phyloP scores from a whole-genome alignment of 331 rosid species.

The Rosa hybrid region DNA sequence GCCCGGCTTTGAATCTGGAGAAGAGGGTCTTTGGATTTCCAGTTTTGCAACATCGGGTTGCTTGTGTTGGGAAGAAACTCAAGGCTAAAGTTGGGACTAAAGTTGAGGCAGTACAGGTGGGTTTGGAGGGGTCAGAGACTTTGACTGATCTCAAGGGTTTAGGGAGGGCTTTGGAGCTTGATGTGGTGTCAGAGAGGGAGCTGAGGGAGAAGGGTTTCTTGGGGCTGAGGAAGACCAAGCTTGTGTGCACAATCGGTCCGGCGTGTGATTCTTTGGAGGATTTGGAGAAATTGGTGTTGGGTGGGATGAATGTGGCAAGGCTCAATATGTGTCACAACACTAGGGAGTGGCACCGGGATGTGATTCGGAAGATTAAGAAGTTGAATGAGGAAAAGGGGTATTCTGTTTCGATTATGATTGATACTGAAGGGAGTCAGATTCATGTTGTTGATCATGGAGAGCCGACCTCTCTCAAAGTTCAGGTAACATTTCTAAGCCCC shows the following conservation, averaged over 20 bases:
- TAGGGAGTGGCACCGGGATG: constrained; percentile 69
- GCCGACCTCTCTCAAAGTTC: constrained; percentile 66
- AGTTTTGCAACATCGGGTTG: constrained; percentile 17
- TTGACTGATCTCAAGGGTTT: constrained; percentile 16
- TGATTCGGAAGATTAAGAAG: constrained; percentile 63
- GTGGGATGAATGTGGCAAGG: constrained; percentile 78
- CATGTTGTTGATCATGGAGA: constrained; percentile 82
- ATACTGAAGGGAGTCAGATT: constrained; percentile 81
- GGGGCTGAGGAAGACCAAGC: constrained; percentile 82
- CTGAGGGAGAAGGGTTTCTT: constrained; percentile 58
- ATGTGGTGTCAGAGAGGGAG: constrained; percentile 63
- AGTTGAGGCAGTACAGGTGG: constrained; percentile 49
- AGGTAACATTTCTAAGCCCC: constrained; percentile 34
- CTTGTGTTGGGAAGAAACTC: constrained; percentile 34
- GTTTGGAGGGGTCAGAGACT: constrained; percentile 34
- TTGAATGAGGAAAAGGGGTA: constrained; percentile 60
- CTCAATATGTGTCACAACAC: constrained; percentile 80
- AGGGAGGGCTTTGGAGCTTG: constrained; percentile 48
- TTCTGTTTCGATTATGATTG: constrained; percentile 73
- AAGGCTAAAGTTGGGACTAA: constrained; percentile 31
- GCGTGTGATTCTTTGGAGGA: constrained; percentile 64
- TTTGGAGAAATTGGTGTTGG: constrained; percentile 64
- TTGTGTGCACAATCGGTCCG: constrained; percentile 75
- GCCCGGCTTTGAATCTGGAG: constrained; percentile 24
- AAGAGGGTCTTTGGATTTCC: constrained; percentile 25